Percentiles rank a stretch among this genome's conserved stretches.
These are phyloP conservation scores for Incumbomyces delicatus DNA, from an alignment of 2,329 filamentous ascomycete species.

Conservation along the genomic window DNA sequence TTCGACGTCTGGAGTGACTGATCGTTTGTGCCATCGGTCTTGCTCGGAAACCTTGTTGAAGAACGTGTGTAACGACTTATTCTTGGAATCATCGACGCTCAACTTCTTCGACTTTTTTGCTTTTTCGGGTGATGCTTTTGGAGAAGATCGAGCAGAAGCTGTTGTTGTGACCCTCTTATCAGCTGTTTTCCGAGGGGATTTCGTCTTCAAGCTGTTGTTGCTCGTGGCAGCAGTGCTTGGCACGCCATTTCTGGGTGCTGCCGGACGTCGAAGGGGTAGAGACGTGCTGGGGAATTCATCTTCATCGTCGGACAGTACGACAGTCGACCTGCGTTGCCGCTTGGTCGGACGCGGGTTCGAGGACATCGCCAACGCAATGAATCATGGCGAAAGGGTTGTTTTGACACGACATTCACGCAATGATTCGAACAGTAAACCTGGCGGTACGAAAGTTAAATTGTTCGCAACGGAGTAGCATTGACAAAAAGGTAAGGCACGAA, in stretches of 20 bases:
- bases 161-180: slow-evolving; percentile 1
- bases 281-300: background rate
- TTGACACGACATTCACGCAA: too few species aligned
- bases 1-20: slow-evolving; percentile 18
- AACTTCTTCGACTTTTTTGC: slow-evolving; percentile 19
- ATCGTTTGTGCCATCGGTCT: slow-evolving; percentile 29
- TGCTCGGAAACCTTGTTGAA: slow-evolving; percentile 31
- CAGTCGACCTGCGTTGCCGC: slow-evolving; percentile 19
- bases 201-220: background rate
- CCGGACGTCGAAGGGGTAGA: background rate
- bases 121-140: slow-evolving; percentile 27
- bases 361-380: background rate
- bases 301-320: slow-evolving; percentile 17
- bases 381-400: background rate
- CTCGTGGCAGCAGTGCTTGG: background rate
- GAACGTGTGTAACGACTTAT: slow-evolving; percentile 33
- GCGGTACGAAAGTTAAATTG: too few species aligned
- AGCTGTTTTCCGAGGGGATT: slow-evolving; percentile 1
- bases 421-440: too few species aligned
- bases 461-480: too few species aligned
- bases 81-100: slow-evolving; percentile 9
- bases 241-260: background rate
- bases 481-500: too few species aligned
- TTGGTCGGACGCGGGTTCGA: slow-evolving; percentile 20
- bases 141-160: slow-evolving; percentile 12